These are phyloP conservation scores for Beauveria sp. DNA, from an alignment of 2,329 filamentous ascomycete species.

Conservation along the genomic window DNA sequence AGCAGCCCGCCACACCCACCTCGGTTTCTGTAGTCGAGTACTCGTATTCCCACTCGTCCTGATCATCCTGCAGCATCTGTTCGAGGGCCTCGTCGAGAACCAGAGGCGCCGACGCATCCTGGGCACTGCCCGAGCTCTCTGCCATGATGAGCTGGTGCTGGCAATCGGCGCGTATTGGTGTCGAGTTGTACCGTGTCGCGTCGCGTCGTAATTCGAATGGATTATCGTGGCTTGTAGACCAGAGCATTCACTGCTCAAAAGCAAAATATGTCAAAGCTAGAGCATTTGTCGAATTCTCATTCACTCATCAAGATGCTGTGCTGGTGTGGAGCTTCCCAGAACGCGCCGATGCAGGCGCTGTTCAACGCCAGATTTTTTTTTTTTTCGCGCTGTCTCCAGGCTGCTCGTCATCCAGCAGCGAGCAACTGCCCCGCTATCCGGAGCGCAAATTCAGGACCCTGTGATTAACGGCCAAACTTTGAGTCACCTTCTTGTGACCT, in stretches of 20 bases:
- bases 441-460: constrained; percentile 11
- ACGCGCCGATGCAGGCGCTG: background rate
- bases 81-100: constrained; percentile 21
- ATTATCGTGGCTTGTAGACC: background rate
- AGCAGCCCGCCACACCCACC: constrained; percentile 26
- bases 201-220: background rate
- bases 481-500: constrained; percentile 1
- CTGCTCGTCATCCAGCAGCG: background rate
- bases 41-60: constrained; percentile 62
- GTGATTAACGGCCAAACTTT: background rate
- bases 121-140: background rate
- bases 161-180: background rate
- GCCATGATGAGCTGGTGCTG: background rate
- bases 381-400: background rate
- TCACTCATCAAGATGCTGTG: background rate
- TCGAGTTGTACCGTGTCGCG: background rate
- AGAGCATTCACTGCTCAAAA: background rate
- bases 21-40: constrained; percentile 58
- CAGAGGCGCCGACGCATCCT: background rate
- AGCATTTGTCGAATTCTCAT: background rate
- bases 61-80: constrained; percentile 29
- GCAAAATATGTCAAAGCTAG: background rate
- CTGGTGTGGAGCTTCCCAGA: constrained; percentile 1
- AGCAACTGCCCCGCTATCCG: constrained; percentile 20
- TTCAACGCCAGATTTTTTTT: constrained; percentile 1